Evolutionary conservation across 306 rosid genomes (phyloP).

Genomic region (Alnus glutinosa): DNA sequence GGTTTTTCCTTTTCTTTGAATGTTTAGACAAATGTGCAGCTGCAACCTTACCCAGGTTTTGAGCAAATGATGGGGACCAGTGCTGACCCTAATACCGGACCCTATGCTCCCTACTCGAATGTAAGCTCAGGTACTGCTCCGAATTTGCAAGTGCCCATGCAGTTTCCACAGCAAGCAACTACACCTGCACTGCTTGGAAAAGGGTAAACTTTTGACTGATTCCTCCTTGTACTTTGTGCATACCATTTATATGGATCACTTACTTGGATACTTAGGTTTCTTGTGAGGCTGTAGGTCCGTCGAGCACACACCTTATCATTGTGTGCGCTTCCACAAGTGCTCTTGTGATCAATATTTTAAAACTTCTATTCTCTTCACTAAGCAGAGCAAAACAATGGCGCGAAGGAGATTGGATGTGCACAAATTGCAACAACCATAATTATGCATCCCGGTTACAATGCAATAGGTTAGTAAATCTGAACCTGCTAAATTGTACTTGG

Average conservation of each 20-base stretch:
- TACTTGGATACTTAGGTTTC: slow-evolving; percentile 4
- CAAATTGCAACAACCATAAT: slow-evolving; percentile 91
- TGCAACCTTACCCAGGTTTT: slow-evolving; percentile 46
- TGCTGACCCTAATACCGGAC: slow-evolving; percentile 52
- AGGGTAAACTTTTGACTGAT: slow-evolving; percentile 56
- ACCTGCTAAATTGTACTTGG: not conserved
- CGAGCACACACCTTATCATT: not conserved
- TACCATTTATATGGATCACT: not conserved
- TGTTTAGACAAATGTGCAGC: slow-evolving; percentile 60
- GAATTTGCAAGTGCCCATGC: slow-evolving; percentile 51
- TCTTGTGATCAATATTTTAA: slow-evolving; percentile 12
- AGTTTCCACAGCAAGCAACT: slow-evolving; percentile 58
- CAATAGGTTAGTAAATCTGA: slow-evolving; percentile 63
- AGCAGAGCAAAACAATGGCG: slow-evolving; percentile 97
- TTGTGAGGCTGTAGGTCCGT: slow-evolving; percentile 15
- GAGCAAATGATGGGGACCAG: slow-evolving; percentile 53
- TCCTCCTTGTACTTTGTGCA: slow-evolving; percentile 22
- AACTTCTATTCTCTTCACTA: slow-evolving; percentile 24
- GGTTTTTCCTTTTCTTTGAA: slow-evolving; percentile 15
- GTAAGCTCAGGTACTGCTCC: slow-evolving; percentile 44
- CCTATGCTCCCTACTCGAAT: slow-evolving; percentile 43
- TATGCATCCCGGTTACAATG: slow-evolving; percentile 90
- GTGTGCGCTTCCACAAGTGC: not conserved
- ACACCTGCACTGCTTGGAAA: slow-evolving; percentile 72
- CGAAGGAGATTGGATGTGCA: slow-evolving; percentile 97